A percentile compares a stretch with the other conserved stretches of the same genome.
phyloP scores from a whole-genome alignment of 2,329 filamentous ascomycete genomes.

The Dactylonectria estremocensis region DNA sequence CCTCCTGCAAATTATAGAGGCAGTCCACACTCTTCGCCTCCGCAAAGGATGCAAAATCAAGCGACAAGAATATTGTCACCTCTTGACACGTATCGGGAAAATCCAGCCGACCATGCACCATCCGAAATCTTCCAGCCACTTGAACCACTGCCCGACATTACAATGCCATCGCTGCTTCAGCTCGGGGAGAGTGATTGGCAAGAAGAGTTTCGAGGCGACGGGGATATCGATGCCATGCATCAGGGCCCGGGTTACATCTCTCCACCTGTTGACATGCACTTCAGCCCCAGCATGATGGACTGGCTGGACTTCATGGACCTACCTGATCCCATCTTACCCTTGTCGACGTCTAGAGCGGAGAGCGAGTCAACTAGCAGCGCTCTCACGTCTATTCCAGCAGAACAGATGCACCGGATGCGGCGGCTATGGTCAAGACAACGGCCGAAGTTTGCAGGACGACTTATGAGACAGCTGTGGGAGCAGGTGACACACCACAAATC shows the following conservation, averaged over 20 bases:
- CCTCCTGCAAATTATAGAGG: too few relatives aligned
- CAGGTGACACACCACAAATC: conserved; percentile 12
- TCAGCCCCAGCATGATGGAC: conserved; percentile 1
- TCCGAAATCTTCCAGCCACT: background rate
- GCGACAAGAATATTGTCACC: background rate
- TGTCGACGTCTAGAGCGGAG: background rate
- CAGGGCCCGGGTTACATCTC: background rate
- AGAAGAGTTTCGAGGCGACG: background rate
- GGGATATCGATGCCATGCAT: background rate
- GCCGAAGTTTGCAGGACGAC: background rate
- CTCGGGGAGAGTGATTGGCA: background rate
- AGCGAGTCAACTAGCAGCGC: background rate
- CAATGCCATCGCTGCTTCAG: background rate
- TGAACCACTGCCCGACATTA: background rate
- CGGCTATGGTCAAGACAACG: conserved; percentile 24
- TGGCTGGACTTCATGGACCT: background rate
- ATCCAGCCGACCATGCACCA: too few relatives aligned
- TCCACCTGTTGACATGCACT: background rate
- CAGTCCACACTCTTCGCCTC: background rate
- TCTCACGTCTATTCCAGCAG: background rate
- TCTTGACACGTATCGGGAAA: too few relatives aligned
- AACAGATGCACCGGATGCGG: conserved; percentile 10
- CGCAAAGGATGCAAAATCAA: background rate
- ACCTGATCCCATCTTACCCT: background rate
- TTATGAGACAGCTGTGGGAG: conserved; percentile 5